Evolutionary conservation across 78 protist species (phyloP).

Genomic region (Mantamonas sphyraenae): DNA sequence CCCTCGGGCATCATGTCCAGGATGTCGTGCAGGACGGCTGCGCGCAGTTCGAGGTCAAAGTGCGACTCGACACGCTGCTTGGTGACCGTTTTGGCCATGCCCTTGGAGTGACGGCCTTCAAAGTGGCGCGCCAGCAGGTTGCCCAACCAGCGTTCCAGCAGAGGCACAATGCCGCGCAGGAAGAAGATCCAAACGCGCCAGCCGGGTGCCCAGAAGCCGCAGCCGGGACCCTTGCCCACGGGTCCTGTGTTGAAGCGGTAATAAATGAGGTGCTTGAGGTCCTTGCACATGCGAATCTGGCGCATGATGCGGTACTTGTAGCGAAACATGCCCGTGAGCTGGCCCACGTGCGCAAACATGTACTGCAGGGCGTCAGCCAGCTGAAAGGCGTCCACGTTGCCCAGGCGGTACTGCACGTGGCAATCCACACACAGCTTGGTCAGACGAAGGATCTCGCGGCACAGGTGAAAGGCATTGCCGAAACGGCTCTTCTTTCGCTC

Average conservation of each 20-base stretch:
- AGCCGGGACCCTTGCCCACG: slow-evolving; percentile 99
- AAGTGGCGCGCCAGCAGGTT: slow-evolving; percentile 98
- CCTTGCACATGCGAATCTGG: slow-evolving; percentile 96
- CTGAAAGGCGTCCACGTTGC: slow-evolving; percentile 88
- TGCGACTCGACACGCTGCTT: slow-evolving; percentile 99
- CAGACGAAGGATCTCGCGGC: slow-evolving; percentile 95
- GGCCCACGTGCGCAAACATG: slow-evolving; percentile 95
- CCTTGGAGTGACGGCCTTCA: slow-evolving; percentile 94
- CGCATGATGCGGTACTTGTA: slow-evolving; percentile 99
- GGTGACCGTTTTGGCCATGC: slow-evolving; percentile 91
- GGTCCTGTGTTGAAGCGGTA: slow-evolving; percentile 97
- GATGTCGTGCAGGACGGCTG: slow-evolving; percentile 96
- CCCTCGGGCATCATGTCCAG: slow-evolving; percentile 99
- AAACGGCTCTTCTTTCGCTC: slow-evolving; percentile 99
- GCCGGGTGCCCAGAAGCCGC: slow-evolving; percentile 99
- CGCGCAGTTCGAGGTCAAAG: slow-evolving; percentile 96
- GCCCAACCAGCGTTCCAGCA: slow-evolving; percentile 98
- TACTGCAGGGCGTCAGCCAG: slow-evolving; percentile 98
- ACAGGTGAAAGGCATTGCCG: slow-evolving; percentile 98
- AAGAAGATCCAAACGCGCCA: slow-evolving; percentile 99
- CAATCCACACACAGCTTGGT: slow-evolving; percentile 97
- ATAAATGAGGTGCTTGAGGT: slow-evolving; percentile 96
- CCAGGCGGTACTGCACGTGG: slow-evolving; percentile 97
- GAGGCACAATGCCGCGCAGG: slow-evolving; percentile 98
- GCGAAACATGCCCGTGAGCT: slow-evolving; percentile 99